These are phyloP conservation scores for Mortierella alpina DNA, from an alignment of 192 early-diverging fungal species.

Conservation along the genomic window DNA sequence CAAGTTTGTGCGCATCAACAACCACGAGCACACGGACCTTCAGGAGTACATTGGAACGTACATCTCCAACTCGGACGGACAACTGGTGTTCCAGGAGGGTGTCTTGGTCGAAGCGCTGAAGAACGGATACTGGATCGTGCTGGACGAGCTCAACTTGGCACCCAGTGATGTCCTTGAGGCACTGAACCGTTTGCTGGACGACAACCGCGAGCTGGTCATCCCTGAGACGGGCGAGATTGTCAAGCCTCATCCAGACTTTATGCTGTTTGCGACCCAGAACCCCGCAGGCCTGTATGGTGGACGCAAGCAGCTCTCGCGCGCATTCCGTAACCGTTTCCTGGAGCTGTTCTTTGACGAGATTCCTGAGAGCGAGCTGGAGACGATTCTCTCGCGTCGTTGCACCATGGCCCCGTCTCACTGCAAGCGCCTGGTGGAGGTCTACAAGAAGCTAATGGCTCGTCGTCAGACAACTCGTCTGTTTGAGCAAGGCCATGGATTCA, in stretches of 20 bases:
- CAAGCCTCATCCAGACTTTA: slow-evolving; percentile 94
- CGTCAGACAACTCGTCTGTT: slow-evolving; percentile 90
- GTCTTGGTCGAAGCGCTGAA: slow-evolving; percentile 92
- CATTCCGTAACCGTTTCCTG: slow-evolving; percentile 97
- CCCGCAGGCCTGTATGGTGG: slow-evolving; percentile 98
- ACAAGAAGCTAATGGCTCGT: slow-evolving; percentile 79
- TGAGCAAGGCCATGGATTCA: slow-evolving; percentile 92
- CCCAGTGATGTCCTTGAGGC: slow-evolving; percentile 99
- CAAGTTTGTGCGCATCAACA: slow-evolving; percentile 97
- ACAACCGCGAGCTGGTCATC: slow-evolving; percentile 96
- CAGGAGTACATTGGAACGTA: slow-evolving; percentile 98
- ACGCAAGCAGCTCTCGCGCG: slow-evolving; percentile 93
- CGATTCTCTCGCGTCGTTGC: slow-evolving; percentile 88
- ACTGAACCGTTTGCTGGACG: slow-evolving; percentile 95
- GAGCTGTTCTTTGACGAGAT: slow-evolving; percentile 98
- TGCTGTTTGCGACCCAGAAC: slow-evolving; percentile 99
- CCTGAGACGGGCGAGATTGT: slow-evolving; percentile 96
- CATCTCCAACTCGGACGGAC: slow-evolving; percentile 81
- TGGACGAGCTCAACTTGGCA: slow-evolving; percentile 98
- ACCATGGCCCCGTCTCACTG: slow-evolving; percentile 90
- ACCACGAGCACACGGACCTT: slow-evolving; percentile 99
- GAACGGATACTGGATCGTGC: slow-evolving; percentile 97
- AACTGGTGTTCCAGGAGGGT: slow-evolving; percentile 96
- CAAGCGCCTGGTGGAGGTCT: slow-evolving; percentile 85
- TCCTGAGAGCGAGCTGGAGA: slow-evolving; percentile 90